Base-by-base conservation (phyloP, 345 rosid species). In the Raphanus raphanistrum region DNA sequence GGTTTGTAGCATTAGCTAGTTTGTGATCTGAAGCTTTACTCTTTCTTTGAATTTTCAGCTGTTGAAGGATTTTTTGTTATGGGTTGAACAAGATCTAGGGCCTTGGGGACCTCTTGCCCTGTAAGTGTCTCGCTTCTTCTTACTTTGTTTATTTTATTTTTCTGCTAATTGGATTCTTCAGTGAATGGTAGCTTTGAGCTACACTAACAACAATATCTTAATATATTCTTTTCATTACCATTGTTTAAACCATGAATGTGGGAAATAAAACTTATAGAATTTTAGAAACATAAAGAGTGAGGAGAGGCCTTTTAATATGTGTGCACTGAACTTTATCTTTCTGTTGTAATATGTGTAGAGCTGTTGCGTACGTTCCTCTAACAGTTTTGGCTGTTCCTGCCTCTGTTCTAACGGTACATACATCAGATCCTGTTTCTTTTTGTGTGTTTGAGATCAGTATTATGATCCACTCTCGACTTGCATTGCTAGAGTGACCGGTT, bases 301-400 rank as follows among this genome's bases (percentile, higher is more conserved):
- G 31, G 31, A 4, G 69, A 21, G 31, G 29, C 55, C 55, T 26
- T 26, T 55, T 26, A 45, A 3, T 28, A 28, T 28, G 31, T 33
- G 35, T 50, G 15, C 43, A 70, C 64, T 80, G 63, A 80, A 31
- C 21, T 69, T 69, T 75, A 0, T 63, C 32, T 15, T 71, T 75
- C 70, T 6, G 59, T 36, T 63, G 80, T 13, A 27, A 68, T 10
- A 71, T 76, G 71, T 81, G 81, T 88, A 96, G 99, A 75, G 97
- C 98, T 25, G 83, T 96, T 75, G 99, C 98, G 36, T 93, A 93
- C 75, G 86, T 96, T 83, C 98, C 99, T 72, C 83, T 96, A 29
- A 96, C 99, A 12, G 88, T 96, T 61, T 86, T 96, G 86, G 99
- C 99, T 10, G 99, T 96, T 84, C 99, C 99, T 70, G 99, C 98